These are phyloP conservation scores for Babesia gibsoni DNA, from an alignment of 169 alveolate species.

Conservation along the genomic window DNA sequence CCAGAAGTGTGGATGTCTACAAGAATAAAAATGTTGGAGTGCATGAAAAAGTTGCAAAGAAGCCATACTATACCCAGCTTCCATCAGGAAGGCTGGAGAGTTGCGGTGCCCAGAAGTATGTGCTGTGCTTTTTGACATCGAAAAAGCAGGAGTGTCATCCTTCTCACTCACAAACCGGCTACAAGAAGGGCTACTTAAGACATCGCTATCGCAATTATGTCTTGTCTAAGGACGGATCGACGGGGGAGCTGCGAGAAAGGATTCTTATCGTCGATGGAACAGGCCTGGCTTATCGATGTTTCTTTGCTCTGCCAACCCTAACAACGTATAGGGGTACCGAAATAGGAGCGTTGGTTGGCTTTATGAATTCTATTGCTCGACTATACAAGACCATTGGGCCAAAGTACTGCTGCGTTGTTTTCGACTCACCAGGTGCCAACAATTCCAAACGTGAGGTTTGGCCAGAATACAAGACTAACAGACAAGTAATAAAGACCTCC, in stretches of 20 bases:
- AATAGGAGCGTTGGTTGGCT: conserved; percentile 72
- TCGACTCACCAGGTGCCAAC: conserved; percentile 75
- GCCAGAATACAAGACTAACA: conserved; percentile 70
- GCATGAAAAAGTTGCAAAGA: no score
- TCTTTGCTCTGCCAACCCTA: conserved; percentile 73
- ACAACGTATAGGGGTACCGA: conserved; percentile 69
- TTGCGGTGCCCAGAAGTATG: no score
- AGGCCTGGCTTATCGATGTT: conserved; percentile 72
- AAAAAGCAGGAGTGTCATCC: no score
- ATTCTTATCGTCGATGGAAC: conserved; percentile 75
- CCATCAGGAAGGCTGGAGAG: no score
- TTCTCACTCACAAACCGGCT: no score
- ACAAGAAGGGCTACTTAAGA: no score
- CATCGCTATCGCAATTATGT: no score
- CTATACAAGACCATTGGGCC: conserved; percentile 67
- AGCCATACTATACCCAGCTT: no score
- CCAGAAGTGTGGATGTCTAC: no score
- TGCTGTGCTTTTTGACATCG: no score
- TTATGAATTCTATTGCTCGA: conserved; percentile 71
- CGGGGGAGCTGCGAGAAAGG: conserved; percentile 16
- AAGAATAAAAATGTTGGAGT: no score
- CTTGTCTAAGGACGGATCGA: no score
- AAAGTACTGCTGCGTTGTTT: conserved; percentile 66
- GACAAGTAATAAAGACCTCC: conserved; percentile 66
- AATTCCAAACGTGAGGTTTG: conserved; percentile 68